Evolutionary conservation across 202 grass and related monocot species (phyloP).

Genomic region (Alloteropsis angusta): DNA sequence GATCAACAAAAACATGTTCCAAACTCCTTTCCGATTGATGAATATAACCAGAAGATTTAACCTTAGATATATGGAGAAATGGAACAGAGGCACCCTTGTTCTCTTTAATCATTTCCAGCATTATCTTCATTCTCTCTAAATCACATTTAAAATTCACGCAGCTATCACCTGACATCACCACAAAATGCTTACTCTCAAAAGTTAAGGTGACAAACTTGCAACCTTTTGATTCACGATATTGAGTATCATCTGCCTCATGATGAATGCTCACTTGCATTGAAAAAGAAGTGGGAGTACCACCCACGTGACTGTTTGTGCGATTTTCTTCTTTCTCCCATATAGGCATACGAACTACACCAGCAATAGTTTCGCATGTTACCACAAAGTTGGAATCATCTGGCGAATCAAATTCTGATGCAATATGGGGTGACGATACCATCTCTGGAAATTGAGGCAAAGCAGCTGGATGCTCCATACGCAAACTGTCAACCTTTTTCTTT

Average conservation of each 20-base stretch:
- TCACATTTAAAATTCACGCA: constrained; percentile 52
- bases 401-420: constrained; percentile 42
- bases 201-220: constrained; percentile 58
- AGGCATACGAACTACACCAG: constrained; percentile 66
- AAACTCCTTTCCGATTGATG: constrained; percentile 24
- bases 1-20: constrained; percentile 42
- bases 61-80: constrained; percentile 66
- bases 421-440: constrained; percentile 15
- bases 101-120: constrained; percentile 67
- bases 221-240: constrained; percentile 31
- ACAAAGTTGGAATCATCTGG: constrained; percentile 45
- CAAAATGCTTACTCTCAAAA: constrained; percentile 74
- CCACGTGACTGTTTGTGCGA: constrained; percentile 22
- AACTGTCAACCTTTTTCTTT: constrained; percentile 29
- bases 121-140: constrained; percentile 62
- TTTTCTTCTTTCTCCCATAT: constrained; percentile 48
- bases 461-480: constrained; percentile 6
- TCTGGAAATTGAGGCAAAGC: constrained; percentile 28
- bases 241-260: constrained; percentile 24
- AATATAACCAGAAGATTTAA: constrained; percentile 51
- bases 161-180: constrained; percentile 42
- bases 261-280: not conserved
- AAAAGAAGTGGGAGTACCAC: constrained; percentile 19
- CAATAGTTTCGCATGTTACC: constrained; percentile 68
- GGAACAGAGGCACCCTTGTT: constrained; percentile 62